These are phyloP conservation scores for Fusarium anthophilum DNA, from an alignment of 2,329 filamentous ascomycete species.

Conservation along the genomic window DNA sequence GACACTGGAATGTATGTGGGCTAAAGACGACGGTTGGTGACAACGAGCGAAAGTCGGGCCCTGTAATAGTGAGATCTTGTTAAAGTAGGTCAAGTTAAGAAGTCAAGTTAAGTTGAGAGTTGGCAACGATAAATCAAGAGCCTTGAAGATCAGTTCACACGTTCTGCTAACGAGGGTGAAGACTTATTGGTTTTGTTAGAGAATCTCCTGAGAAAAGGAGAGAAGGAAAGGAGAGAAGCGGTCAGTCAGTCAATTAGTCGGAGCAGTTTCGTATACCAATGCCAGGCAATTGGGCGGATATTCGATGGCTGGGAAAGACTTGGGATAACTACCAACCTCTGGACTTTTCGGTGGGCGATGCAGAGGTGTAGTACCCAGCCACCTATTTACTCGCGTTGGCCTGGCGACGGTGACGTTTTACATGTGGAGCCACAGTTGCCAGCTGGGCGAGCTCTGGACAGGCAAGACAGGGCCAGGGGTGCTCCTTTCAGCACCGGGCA, in stretches of 20 bases:
- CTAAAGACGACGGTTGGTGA: constrained; percentile 31
- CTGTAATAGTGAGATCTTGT: constrained; percentile 39
- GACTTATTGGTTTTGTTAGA: constrained; percentile 35
- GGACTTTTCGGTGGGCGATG: constrained; percentile 36
- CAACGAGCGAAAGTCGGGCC: constrained; percentile 42
- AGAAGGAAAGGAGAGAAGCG: constrained; percentile 30
- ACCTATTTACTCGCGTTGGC: constrained; percentile 44
- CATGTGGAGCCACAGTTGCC: constrained; percentile 16
- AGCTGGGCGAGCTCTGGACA: constrained; percentile 1
- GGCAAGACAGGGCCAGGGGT: background rate
- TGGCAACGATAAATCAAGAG: constrained; percentile 10
- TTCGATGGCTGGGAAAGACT: constrained; percentile 39
- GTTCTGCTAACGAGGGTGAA: constrained; percentile 37
- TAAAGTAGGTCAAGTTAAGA: constrained; percentile 9
- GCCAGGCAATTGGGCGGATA: constrained; percentile 29
- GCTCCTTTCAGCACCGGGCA: constrained; percentile 33
- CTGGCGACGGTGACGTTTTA: constrained; percentile 37
- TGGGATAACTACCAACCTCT: constrained; percentile 37
- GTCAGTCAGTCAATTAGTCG: constrained; percentile 27
- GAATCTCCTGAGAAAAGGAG: constrained; percentile 24
- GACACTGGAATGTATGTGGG: constrained; percentile 36
- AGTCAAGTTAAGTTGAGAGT: constrained; percentile 3
- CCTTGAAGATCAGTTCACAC: constrained; percentile 39
- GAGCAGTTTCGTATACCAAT: constrained; percentile 29
- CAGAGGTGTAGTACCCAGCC: constrained; percentile 34